Evolutionary conservation across 163 green algal genomes (phyloP).

Genomic region (Scenedesmus sp.): DNA sequence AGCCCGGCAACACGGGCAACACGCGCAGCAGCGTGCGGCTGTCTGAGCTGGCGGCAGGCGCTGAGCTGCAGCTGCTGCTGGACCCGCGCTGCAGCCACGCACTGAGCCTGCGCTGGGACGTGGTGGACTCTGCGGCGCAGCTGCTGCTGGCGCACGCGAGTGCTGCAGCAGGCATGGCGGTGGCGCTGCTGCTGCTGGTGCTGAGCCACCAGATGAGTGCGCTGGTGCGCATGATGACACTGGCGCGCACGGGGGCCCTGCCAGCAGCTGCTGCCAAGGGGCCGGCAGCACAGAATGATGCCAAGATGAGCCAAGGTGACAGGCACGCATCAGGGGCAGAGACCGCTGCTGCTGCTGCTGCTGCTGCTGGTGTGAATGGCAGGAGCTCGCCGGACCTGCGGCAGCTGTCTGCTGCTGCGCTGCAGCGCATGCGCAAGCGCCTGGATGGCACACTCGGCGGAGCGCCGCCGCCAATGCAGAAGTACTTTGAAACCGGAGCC

Average conservation of each 20-base stretch:
- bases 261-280: neutral
- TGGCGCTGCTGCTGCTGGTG: constrained; percentile 54
- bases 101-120: constrained; percentile 13
- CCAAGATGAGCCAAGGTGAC: neutral
- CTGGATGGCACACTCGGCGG: constrained; percentile 18
- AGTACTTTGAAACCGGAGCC: neutral
- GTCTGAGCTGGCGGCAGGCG: neutral
- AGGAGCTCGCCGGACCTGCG: neutral
- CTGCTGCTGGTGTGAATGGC: neutral
- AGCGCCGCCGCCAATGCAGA: neutral
- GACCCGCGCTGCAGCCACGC: constrained; percentile 33
- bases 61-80: constrained; percentile 13
- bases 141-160: constrained; percentile 39
- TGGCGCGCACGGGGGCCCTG: constrained; percentile 6
- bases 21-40: constrained; percentile 7
- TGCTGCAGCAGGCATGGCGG: constrained; percentile 34
- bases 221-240: constrained; percentile 22
- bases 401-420: neutral
- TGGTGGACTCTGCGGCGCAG: neutral
- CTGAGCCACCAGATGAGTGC: constrained; percentile 53
- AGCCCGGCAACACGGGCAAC: neutral
- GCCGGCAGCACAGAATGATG: neutral
- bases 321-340: neutral
- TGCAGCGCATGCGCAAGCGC: neutral
- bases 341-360: constrained; percentile 13